Percentiles rank a stretch among this genome's conserved stretches.
phyloP scores from a whole-genome alignment of 306 rosid genomes.

The Cercis canadensis region DNA sequence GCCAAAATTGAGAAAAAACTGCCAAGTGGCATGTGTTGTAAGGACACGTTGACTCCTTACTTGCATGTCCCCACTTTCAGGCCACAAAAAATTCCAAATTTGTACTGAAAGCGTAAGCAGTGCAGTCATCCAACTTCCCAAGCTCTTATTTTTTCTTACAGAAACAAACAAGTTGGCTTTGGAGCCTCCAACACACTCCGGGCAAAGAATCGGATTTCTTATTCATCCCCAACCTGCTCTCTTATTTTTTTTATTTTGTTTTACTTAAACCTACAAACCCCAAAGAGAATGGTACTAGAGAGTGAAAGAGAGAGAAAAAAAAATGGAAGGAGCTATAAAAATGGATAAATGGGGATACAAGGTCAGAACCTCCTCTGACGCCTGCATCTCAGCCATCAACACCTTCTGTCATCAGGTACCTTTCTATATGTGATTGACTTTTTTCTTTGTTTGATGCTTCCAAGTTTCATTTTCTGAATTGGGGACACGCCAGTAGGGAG shows the following conservation, averaged over 20 bases:
- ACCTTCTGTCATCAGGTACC: slow-evolving; percentile 71
- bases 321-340: slow-evolving; percentile 58
- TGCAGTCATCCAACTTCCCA: no score
- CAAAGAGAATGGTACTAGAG: neutral
- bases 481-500: no score
- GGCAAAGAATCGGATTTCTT: neutral
- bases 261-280: neutral
- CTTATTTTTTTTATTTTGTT: no score
- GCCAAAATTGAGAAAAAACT: no score
- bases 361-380: slow-evolving; percentile 68
- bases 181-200: neutral
- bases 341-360: slow-evolving; percentile 73
- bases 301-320: slow-evolving; percentile 12
- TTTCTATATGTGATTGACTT: neutral
- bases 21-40: no score
- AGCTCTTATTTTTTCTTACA: no score
- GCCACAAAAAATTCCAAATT: neutral
- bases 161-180: neutral
- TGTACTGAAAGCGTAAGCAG: neutral
- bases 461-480: slow-evolving; percentile 29
- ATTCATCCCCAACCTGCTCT: no score
- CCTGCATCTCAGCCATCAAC: slow-evolving; percentile 78
- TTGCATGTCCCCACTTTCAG: no score
- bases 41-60: no score
- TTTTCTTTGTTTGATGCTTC: slow-evolving; percentile 1